Conservation (phyloP, 2,329 filamentous ascomycete species). For the Bretziella fagacearum region DNA sequence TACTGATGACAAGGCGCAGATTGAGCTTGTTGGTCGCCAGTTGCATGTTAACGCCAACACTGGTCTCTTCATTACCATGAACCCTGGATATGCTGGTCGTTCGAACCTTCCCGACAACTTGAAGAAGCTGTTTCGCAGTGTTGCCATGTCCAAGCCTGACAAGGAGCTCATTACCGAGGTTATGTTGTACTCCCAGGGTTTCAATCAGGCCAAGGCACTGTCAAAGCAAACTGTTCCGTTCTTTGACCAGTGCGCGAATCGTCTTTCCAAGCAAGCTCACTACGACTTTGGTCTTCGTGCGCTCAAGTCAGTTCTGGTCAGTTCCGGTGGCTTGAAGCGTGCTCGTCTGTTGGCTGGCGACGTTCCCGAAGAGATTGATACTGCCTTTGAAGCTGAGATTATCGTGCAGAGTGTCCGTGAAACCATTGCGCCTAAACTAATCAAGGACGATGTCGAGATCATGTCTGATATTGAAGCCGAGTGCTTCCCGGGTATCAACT, state of each 20-base stretch:
- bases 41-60: conserved; percentile 82
- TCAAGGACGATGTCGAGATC: conserved; percentile 75
- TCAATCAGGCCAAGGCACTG: conserved; percentile 84
- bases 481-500: conserved; percentile 84
- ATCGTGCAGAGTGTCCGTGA: conserved; percentile 97
- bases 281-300: conserved; percentile 98
- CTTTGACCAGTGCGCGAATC: conserved; percentile 74
- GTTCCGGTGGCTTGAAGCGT: conserved; percentile 90
- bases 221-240: conserved; percentile 96
- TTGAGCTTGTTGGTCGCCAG: conserved; percentile 85
- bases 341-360: conserved; percentile 43
- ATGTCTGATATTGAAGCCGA: conserved; percentile 70
- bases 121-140: conserved; percentile 98
- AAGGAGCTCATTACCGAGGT: conserved; percentile 99
- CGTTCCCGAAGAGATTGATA: conserved; percentile 26
- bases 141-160: conserved; percentile 99
- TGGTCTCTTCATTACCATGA: conserved; percentile 99
- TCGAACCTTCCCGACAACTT: conserved; percentile 97
- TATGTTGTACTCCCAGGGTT: conserved; percentile 99
- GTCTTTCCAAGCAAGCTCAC: conserved; percentile 87
- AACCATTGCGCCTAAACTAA: conserved; percentile 94
- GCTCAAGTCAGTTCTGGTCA: conserved; percentile 94
- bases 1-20: conserved; percentile 70
- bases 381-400: conserved; percentile 71
- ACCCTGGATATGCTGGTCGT: conserved; percentile 93